A percentile compares a stretch with the other conserved stretches of the same genome.
Conservation (phyloP, 768 basidiomycete genomes). For the Candolleomyces aberdarensis region DNA sequence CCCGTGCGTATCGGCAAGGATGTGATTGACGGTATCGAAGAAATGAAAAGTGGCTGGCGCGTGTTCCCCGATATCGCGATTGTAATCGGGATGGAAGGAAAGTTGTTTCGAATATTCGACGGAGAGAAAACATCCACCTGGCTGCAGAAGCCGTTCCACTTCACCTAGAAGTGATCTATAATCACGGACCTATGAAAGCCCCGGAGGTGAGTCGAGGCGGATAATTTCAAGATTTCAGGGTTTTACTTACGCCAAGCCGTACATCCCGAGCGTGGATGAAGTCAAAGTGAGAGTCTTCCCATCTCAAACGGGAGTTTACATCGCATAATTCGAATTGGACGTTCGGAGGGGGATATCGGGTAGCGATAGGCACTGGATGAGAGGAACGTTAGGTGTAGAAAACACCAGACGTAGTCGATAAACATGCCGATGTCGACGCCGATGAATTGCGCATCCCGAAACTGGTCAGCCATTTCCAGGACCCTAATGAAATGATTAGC, state of each 20-base stretch:
- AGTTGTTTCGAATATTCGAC: slow-evolving; percentile 55
- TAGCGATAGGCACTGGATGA: slow-evolving; percentile 64
- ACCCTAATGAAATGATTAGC: slow-evolving; percentile 51
- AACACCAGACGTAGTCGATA: slow-evolving; percentile 7
- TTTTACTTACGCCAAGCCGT: slow-evolving; percentile 53
- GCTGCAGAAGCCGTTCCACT: slow-evolving; percentile 59
- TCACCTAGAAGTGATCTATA: slow-evolving; percentile 55
- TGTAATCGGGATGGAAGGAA: slow-evolving; percentile 29
- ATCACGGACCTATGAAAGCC: slow-evolving; percentile 46
- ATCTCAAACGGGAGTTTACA: slow-evolving; percentile 50
- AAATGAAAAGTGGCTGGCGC: slow-evolving; percentile 39
- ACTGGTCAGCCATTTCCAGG: slow-evolving; percentile 68
- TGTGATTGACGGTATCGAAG: slow-evolving; percentile 34
- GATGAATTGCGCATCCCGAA: slow-evolving; percentile 61
- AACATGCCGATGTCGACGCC: slow-evolving; percentile 75
- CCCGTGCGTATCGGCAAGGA: slow-evolving; percentile 30
- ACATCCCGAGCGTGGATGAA: slow-evolving; percentile 63
- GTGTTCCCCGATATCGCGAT: slow-evolving; percentile 25
- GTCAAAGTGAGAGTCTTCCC: slow-evolving; percentile 55
- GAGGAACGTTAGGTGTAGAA: slow-evolving; percentile 1
- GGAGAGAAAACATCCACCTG: slow-evolving; percentile 68
- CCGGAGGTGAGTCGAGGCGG: not conserved
- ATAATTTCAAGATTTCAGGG: not conserved
- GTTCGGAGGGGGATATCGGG: slow-evolving; percentile 56
- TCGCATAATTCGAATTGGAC: slow-evolving; percentile 68